Evolutionary conservation across 2,329 filamentous ascomycete species (phyloP).

Genomic region (Chaetomium globosum): DNA sequence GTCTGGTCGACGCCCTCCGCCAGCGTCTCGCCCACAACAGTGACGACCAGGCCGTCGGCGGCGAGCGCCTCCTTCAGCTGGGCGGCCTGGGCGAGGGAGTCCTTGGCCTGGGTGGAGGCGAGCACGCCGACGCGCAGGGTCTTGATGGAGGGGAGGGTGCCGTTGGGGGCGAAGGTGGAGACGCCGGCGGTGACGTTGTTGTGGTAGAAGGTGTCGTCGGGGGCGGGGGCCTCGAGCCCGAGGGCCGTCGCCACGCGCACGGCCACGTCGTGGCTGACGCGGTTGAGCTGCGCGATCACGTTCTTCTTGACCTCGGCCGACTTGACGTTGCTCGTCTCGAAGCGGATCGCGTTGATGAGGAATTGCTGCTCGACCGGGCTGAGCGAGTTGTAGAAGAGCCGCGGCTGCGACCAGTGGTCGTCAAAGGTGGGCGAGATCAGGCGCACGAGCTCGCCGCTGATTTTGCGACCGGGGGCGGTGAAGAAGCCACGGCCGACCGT

Average conservation of each 20-base stretch:
- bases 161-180: conserved; percentile 55
- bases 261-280: conserved; percentile 67
- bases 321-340: conserved; percentile 65
- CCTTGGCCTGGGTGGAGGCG: conserved; percentile 47
- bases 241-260: conserved; percentile 64
- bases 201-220: conserved; percentile 68
- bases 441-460: conserved; percentile 58
- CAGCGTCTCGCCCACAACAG: conserved; percentile 64
- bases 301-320: conserved; percentile 63
- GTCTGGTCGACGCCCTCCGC: conserved; percentile 60
- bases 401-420: conserved; percentile 73
- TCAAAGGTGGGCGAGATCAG: conserved; percentile 64
- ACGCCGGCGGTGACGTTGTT: conserved; percentile 65
- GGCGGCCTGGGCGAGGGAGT: conserved; percentile 53
- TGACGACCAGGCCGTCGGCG: conserved; percentile 56
- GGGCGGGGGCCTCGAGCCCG: conserved; percentile 59
- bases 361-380: conserved; percentile 68
- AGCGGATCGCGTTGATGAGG: conserved; percentile 71
- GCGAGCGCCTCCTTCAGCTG: conserved; percentile 54
- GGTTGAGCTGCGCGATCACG: conserved; percentile 69
- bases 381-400: conserved; percentile 75
- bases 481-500: conserved; percentile 69
- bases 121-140: conserved; percentile 67
- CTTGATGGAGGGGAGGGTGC: conserved; percentile 61
- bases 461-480: conserved; percentile 61